Evolutionary conservation across 352 stramenopile genomes (phyloP).

Genomic region (Pythium inflatum): DNA sequence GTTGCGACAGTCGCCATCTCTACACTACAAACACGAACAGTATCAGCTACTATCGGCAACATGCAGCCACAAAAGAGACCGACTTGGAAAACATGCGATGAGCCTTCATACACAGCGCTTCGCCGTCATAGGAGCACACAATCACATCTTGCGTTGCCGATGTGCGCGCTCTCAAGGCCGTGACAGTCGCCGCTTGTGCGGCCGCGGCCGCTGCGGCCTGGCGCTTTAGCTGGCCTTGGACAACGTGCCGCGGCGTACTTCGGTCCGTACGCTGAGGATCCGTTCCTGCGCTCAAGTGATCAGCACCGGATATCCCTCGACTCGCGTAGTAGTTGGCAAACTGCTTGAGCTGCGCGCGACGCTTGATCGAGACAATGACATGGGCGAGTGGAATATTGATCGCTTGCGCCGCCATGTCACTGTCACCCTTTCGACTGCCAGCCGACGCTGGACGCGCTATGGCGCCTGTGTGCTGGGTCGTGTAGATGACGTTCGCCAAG

Average conservation of each 20-base stretch:
- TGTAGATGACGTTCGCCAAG: slow-evolving; percentile 47
- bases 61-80: not conserved
- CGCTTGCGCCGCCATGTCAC: not conserved
- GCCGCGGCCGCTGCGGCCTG: slow-evolving; percentile 10
- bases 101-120: slow-evolving; percentile 28
- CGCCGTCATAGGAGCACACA: slow-evolving; percentile 41
- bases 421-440: not conserved
- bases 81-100: slow-evolving; percentile 29
- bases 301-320: slow-evolving; percentile 64
- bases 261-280: not conserved
- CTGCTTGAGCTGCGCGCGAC: slow-evolving; percentile 61
- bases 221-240: slow-evolving; percentile 18
- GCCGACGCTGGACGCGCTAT: not conserved
- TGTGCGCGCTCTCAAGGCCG: slow-evolving; percentile 27
- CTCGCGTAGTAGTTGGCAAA: slow-evolving; percentile 74
- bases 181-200: slow-evolving; percentile 21
- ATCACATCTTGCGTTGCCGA: slow-evolving; percentile 34
- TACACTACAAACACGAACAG: slow-evolving; percentile 10
- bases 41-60: not conserved
- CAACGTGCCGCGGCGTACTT: slow-evolving; percentile 24
- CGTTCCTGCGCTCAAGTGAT: slow-evolving; percentile 40
- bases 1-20: slow-evolving; percentile 36
- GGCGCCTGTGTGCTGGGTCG: slow-evolving; percentile 11
- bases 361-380: slow-evolving; percentile 76
- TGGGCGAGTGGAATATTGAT: slow-evolving; percentile 69